A percentile compares a stretch with the other conserved stretches of the same genome.
These are phyloP conservation scores for Leavenworthia alabamica DNA, from an alignment of 345 rosid species.

Conservation along the genomic window DNA sequence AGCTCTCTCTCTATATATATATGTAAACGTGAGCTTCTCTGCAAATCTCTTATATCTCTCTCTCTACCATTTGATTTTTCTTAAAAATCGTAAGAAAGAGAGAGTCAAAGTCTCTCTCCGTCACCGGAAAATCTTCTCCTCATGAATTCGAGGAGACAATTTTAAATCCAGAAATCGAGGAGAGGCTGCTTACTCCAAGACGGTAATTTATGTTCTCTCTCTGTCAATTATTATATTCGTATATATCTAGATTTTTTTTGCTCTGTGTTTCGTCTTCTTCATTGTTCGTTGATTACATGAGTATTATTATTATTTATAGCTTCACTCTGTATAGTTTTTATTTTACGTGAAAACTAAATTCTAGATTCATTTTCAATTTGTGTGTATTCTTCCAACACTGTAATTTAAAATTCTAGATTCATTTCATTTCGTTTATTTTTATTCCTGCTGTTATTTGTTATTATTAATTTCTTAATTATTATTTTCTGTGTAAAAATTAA, in stretches of 20 bases:
- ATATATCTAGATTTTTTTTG: background rate
- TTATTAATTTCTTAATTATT: background rate
- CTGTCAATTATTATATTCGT: background rate
- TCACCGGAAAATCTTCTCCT: constrained; percentile 11
- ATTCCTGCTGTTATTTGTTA: background rate
- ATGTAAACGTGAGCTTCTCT: constrained; percentile 25
- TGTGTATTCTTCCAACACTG: background rate
- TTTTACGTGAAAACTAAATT: background rate
- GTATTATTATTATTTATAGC: no score
- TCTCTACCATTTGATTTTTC: constrained; percentile 7
- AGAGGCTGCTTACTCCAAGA: background rate
- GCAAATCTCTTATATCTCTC: constrained; percentile 22
- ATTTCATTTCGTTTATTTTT: background rate
- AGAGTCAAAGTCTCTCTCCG: constrained; percentile 16
- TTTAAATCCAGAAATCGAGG: background rate
- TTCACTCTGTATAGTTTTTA: background rate
- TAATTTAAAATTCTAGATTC: background rate
- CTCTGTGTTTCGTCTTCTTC: background rate
- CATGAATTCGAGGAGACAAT: constrained; percentile 8
- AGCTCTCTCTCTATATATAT: constrained; percentile 35
- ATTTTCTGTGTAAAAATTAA: background rate
- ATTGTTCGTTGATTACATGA: no score
- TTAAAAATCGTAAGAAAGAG: background rate
- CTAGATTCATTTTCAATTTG: background rate
- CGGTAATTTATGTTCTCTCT: constrained; percentile 9